These are phyloP conservation scores for Solanum okadae DNA, from an alignment of 257 asterid genomes.

Conservation along the genomic window DNA sequence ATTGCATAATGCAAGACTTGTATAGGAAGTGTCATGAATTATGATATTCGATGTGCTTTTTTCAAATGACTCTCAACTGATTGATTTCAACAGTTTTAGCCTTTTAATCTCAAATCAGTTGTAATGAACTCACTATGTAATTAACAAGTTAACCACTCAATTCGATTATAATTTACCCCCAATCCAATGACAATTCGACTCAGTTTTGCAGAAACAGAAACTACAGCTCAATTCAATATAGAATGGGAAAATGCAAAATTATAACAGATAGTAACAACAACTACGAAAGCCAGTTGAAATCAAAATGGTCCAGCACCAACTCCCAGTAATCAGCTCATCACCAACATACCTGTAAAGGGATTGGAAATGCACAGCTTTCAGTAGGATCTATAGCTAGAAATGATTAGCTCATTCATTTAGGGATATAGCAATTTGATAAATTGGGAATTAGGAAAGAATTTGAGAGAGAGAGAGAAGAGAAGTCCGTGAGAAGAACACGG, in stretches of 20 bases:
- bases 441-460: not conserved
- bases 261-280: not conserved
- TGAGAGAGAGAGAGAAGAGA: not conserved
- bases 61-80: not conserved
- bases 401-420: not conserved
- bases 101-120: not conserved
- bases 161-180: not conserved
- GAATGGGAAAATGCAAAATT: not conserved
- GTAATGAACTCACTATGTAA: not conserved
- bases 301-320: not conserved
- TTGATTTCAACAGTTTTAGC: not conserved
- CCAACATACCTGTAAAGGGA: not conserved
- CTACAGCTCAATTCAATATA: not conserved
- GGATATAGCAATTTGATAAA: not conserved
- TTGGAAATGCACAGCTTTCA: not conserved
- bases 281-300: not conserved
- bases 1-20: not conserved
- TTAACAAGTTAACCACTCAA: not conserved
- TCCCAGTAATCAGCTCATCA: not conserved
- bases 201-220: not conserved
- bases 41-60: not conserved
- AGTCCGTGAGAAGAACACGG: not conserved
- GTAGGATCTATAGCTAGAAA: not conserved
- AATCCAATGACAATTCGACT: not conserved
- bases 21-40: not conserved